Evolutionary conservation across 192 early-diverging fungal genomes (phyloP), one percentile per base, ranked within the genome.

Genomic region (Entomortierella chlamydospora): DNA sequence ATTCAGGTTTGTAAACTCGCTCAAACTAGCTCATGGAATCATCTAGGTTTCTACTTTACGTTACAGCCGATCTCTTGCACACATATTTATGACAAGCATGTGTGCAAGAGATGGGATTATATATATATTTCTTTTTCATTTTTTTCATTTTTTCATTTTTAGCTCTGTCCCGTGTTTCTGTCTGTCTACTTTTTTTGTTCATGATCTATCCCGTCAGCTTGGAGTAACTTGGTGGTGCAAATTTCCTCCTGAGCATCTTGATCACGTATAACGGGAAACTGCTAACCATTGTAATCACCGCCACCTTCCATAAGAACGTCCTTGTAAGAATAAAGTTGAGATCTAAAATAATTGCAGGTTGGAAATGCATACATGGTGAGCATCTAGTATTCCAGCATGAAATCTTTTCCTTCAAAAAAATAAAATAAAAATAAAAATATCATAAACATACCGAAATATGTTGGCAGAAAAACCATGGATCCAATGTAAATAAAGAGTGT

Each of bases 251-350:
- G 10, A 96, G 68, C 34, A 89, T 70, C 84, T 96, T 97, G 77
- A 95, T 89, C 55, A 96, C 85, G 72, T 95, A 97, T 47, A 97
- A 78, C 25, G 97, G 96, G 20, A 96, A 82, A 53, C 92, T 92
- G 62, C 92, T 95, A 51, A 96, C 90, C 11, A 91, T 91, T 22
- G 95, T 95, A 51, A 98, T 97, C 28, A 96, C 91, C 1, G 90
- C 84, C 0, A 95, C 91, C 70, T 98, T 98, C 95, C 95, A 95
- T 22, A 94, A 83, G 87, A 97, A 98, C 15, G 89, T 84, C 47
- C 78, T 83, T 5, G 95, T 93, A 56, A 95, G 61, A 61, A 98
- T 97, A 72, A 98, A 98, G 33, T 86, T 67, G 58, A 94, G 61
- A 65, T 98, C 93, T 94, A 51, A 11, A 55, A 54, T 10, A 23